Evolutionary conservation across 116 monocot species (phyloP), one percentile per base, ranked within the genome.

Genomic region (Phalaenopsis hybrid): DNA sequence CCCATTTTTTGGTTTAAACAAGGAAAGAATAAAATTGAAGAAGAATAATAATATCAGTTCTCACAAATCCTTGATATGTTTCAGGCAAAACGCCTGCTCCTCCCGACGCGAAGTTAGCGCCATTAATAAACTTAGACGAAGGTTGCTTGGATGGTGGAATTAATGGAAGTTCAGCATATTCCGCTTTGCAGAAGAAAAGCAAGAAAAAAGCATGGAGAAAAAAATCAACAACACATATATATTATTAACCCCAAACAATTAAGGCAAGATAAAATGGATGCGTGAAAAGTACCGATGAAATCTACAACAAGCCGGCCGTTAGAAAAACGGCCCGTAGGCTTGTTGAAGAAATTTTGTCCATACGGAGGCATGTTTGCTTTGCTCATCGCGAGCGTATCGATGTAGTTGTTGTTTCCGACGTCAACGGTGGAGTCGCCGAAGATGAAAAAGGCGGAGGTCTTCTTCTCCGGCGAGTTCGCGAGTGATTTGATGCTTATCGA

Each of bases 21-120:
- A 23, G 31, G 51, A 7, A 52, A 25, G 51, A 1, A 37, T 37
- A 16, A 73, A 17, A 43, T 31, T 43, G 73, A 73, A 31, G 41
- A 37, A 17, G 73, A 45, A 9, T 45, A 75, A 75, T 45, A 75
- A 2, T 8, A 72, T 55, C 55, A 43, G 43, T 51, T 68, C 73
- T 50, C 23, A 86, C 86, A 59, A 76, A 7, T 21, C 84, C 87
- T 76, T 16, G 69, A 70, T 82, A 80, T 63, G 88, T 88, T 57
- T 88, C 88, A 1, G 82, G 79, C 8, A 88, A 80, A 31, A 77
- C 84, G 12, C 88, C 88, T 37, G 88, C 84, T 79, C 85, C 88
- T 33, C 82, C 84, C 18, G 88, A 85, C 16, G 79, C 82, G 33
- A 88, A 88, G 59, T 88, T 88, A 55, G 69, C 85, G 0, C 88